Conservation (phyloP, 2,329 filamentous ascomycete species). For the Orbilia javanica region DNA sequence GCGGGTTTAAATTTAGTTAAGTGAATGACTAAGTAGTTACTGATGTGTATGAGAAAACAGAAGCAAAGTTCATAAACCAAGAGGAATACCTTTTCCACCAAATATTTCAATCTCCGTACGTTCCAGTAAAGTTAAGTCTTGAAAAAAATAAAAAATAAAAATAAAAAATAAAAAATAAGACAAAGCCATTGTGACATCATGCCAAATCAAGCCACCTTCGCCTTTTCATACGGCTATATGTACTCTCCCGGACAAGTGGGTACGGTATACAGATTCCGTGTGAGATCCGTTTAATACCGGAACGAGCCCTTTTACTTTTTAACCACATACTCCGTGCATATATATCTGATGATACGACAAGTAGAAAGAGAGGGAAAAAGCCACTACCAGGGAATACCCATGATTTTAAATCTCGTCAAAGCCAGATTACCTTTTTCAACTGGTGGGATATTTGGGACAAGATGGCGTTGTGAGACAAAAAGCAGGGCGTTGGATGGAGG, state of each 20-base stretch:
- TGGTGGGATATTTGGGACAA: not conserved
- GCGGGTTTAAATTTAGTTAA: too few species aligned
- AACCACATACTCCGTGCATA: too few species aligned
- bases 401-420: constrained; percentile 8
- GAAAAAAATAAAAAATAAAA: too few species aligned
- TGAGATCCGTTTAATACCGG: not conserved
- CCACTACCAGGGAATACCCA: not conserved
- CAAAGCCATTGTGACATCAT: constrained; percentile 5
- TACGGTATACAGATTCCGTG: not conserved
- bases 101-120: too few species aligned
- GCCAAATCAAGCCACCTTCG: constrained; percentile 5
- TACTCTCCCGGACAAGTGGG: too few species aligned
- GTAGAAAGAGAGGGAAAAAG: not conserved
- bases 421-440: not conserved
- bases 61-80: too few species aligned
- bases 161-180: too few species aligned
- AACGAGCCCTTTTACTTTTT: not conserved
- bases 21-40: too few species aligned
- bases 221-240: not conserved
- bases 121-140: too few species aligned
- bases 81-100: too few species aligned
- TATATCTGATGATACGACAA: too few species aligned
- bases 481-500: not conserved
- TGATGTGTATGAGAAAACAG: too few species aligned
- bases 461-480: constrained; percentile 22